Conservation (phyloP, 768 basidiomycete species). For the Fomitopsis pulvina region DNA sequence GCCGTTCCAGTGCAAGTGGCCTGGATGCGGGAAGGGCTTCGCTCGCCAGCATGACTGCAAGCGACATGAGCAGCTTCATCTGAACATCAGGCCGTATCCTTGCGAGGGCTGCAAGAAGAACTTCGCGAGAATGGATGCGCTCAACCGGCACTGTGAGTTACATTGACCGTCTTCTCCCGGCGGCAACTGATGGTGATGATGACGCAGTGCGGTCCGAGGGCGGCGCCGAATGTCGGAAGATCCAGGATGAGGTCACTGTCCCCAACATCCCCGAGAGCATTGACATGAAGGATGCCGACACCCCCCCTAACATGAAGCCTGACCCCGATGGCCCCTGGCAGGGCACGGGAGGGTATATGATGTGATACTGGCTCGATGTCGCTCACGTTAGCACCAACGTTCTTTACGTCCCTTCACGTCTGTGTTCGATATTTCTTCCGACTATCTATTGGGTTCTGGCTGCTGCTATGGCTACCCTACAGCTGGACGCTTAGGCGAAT, state of each 20-base stretch:
- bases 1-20: constrained; percentile 93
- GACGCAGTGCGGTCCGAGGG: constrained; percentile 70
- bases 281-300: constrained; percentile 4
- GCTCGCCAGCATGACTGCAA: constrained; percentile 96
- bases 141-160: constrained; percentile 84
- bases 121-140: constrained; percentile 92
- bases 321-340: constrained; percentile 20
- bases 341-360: constrained; percentile 12
- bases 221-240: constrained; percentile 64
- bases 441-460: constrained; percentile 1
- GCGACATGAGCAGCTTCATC: constrained; percentile 90
- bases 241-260: constrained; percentile 25
- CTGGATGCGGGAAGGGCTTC: constrained; percentile 91
- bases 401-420: background rate
- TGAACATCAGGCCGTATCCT: constrained; percentile 85
- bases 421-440: background rate
- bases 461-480: background rate
- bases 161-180: background rate
- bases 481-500: constrained; percentile 3
- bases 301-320: constrained; percentile 15
- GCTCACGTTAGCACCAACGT: background rate
- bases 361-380: constrained; percentile 5
- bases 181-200: constrained; percentile 1
- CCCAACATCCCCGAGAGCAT: constrained; percentile 13
- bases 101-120: constrained; percentile 92